Evolutionary conservation across 768 basidiomycete species (phyloP).

Genomic region (Panaeolus papilionaceus): DNA sequence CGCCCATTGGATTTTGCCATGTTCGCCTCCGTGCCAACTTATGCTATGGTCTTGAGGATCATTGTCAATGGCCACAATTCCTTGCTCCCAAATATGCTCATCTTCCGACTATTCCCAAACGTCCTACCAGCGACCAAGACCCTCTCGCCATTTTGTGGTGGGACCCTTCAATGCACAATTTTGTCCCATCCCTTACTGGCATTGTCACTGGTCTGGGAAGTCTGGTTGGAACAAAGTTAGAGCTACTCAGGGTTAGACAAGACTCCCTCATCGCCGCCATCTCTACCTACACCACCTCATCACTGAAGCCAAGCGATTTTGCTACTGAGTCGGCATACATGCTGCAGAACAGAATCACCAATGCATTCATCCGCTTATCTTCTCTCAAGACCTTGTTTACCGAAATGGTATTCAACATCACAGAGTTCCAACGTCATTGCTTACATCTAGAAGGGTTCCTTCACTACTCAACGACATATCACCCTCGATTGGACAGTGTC

Average conservation of each 20-base stretch:
- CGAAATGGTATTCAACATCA: conserved; percentile 16
- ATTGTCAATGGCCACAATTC: conserved; percentile 17
- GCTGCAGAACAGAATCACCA: neutral
- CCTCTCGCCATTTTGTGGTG: conserved; percentile 17
- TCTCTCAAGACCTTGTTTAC: conserved; percentile 5
- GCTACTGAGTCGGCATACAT: neutral
- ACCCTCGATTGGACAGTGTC: conserved; percentile 17
- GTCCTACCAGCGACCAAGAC: neutral
- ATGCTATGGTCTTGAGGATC: conserved; percentile 15
- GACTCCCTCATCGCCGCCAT: neutral
- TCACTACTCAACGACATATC: conserved; percentile 20
- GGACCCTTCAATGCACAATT: neutral
- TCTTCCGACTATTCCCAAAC: neutral
- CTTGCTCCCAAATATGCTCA: neutral
- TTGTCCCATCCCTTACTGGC: neutral
- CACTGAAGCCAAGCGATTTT: neutral
- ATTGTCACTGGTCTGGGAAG: conserved; percentile 13
- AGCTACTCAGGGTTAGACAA: neutral
- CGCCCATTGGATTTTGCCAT: neutral
- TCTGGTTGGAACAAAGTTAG: neutral
- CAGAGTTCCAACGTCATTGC: conserved; percentile 21
- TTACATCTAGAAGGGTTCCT: conserved; percentile 23
- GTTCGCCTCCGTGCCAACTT: conserved; percentile 13
- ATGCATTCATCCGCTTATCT: neutral
- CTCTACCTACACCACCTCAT: neutral